Evolutionary conservation across 1,139 yeast genomes (phyloP).

Genomic region (Debaryomyces subglobosus): DNA sequence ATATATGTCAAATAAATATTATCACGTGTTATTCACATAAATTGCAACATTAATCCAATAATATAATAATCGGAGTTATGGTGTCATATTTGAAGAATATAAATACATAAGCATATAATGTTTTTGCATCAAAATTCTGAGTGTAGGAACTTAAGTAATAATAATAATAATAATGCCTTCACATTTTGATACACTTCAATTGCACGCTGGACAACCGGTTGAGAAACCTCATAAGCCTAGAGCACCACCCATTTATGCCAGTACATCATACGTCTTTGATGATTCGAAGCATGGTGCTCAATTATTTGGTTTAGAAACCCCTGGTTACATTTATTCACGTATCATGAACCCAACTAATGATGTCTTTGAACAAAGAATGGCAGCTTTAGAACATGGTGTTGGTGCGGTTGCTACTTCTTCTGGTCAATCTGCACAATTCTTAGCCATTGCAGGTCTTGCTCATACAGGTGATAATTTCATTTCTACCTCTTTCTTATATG

Average conservation of each 20-base stretch:
- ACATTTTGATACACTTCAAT: constrained; percentile 87
- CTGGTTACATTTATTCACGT: constrained; percentile 87
- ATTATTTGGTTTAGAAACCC: constrained; percentile 78
- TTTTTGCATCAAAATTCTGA: neutral
- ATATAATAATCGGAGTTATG: neutral
- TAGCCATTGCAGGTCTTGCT: constrained; percentile 83
- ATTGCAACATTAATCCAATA: constrained; percentile 3
- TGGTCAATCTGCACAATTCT: constrained; percentile 93
- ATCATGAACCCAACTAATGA: constrained; percentile 91
- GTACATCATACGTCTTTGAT: constrained; percentile 84
- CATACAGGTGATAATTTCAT: constrained; percentile 88
- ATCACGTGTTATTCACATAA: constrained; percentile 6
- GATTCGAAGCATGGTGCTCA: constrained; percentile 92
- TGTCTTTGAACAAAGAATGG: constrained; percentile 87
- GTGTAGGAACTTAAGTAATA: neutral
- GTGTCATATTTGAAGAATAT: neutral
- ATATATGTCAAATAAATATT: neutral
- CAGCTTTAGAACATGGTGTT: constrained; percentile 90
- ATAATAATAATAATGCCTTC: constrained; percentile 40
- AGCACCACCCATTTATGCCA: constrained; percentile 90
- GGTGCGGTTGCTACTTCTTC: constrained; percentile 91
- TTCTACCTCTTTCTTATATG: constrained; percentile 86
- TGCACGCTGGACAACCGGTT: constrained; percentile 86
- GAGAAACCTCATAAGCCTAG: constrained; percentile 70
- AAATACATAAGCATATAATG: neutral